Evolutionary conservation across 2,329 filamentous ascomycete species (phyloP), one percentile per base, ranked within the genome.

Genomic region (Neofusicoccum kwambonambiense): DNA sequence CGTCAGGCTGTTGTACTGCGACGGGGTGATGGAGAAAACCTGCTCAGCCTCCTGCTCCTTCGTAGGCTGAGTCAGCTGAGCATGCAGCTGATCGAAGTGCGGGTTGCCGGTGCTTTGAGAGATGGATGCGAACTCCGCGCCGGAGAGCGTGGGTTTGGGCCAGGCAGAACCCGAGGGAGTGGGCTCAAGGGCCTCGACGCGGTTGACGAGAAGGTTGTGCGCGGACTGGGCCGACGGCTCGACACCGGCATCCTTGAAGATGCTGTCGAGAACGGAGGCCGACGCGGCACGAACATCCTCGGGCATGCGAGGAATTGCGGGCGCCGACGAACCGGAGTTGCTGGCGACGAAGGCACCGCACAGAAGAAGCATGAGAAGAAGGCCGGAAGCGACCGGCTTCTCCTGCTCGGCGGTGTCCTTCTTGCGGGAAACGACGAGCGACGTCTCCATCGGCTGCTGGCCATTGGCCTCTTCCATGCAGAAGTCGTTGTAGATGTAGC

Each of bases 321-420:
- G 87, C 47, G 89, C 83, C 50, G 88, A 86, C 70, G 88, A 88
- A 19, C 89, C 83, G 50, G 89, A 87, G 79, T 93, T 96, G 37
- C 94, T 97, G 67, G 95, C 90, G 71, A 98, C 93, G 75, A 97
- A 97, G 62, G 95, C 95, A 75, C 95, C 95, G 69, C 97, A 93
- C 63, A 99, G 90, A 74, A 99, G 90, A 70, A 97, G 90, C 92
- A 97, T 96, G 78, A 94, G 90, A 77, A 98, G 84, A 72, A 98
- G 81, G 72, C 92, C 87, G 60, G 92, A 91, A 72, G 93, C 91
- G 70, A 92, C 89, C 67, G 89, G 85, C 66, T 83, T 81, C 65
- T 84, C 83, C 62, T 82, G 77, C 49, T 74, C 69, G 41, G 15
- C 34, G 39, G 60, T 34, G 44, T 77, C 76, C 71, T 82, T 79